phyloP scores from a whole-genome alignment of 495 filamentous ascomycete genomes.

The Lasiosphaeria hispida region DNA sequence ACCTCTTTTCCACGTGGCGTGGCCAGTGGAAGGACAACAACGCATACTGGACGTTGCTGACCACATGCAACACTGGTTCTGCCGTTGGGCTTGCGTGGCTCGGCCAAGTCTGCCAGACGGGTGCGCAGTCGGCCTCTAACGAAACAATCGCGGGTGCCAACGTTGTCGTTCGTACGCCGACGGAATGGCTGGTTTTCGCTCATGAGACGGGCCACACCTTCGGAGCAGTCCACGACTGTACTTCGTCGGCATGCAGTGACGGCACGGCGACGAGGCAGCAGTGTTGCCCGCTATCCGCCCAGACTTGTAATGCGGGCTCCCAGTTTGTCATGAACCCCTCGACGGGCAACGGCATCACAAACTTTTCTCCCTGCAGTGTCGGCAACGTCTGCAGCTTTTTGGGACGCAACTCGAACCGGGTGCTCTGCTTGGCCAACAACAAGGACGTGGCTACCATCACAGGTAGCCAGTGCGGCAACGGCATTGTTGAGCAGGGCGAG shows the following conservation, averaged over 20 bases:
- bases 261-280: constrained; percentile 62
- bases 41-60: constrained; percentile 92
- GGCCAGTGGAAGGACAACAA: constrained; percentile 68
- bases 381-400: constrained; percentile 96
- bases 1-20: constrained; percentile 86
- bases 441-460: constrained; percentile 80
- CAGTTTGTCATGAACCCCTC: constrained; percentile 95
- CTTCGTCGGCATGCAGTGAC: constrained; percentile 59
- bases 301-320: constrained; percentile 70
- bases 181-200: constrained; percentile 95
- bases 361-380: constrained; percentile 84
- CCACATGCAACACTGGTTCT: constrained; percentile 76
- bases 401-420: constrained; percentile 72
- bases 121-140: constrained; percentile 45
- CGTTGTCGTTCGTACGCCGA: constrained; percentile 79
- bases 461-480: constrained; percentile 88
- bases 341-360: constrained; percentile 63
- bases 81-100: constrained; percentile 94
- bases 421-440: constrained; percentile 76
- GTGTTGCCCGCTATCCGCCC: constrained; percentile 78
- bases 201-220: constrained; percentile 96
- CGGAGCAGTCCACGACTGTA: constrained; percentile 94
- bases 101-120: constrained; percentile 75
- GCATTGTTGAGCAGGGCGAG: constrained; percentile 91
- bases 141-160: constrained; percentile 81